Percentiles rank a stretch among this genome's conserved stretches.
phyloP scores from a whole-genome alignment of 1,284 basidiomycete genomes.

The Cutaneotrichosporon sp. region DNA sequence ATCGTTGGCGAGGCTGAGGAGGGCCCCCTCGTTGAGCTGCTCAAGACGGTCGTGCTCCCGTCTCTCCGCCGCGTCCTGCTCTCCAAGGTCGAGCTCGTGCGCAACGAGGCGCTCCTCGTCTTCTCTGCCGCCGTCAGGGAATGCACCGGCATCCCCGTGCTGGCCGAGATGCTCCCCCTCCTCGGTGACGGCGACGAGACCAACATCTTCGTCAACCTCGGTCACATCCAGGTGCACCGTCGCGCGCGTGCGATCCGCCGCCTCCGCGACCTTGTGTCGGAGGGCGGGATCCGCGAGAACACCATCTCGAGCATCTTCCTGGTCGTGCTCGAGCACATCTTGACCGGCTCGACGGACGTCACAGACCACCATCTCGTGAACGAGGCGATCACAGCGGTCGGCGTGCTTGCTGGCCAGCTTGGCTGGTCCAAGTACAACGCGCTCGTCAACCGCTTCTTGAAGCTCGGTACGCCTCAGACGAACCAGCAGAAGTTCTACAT shows the following conservation, averaged over 20 bases:
- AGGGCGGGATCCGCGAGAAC: conserved; percentile 67
- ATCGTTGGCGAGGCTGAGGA: conserved; percentile 60
- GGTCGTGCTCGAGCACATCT: conserved; percentile 82
- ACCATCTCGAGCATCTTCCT: conserved; percentile 82
- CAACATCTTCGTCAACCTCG: conserved; percentile 95
- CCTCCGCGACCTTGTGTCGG: conserved; percentile 77
- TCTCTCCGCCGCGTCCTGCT: conserved; percentile 79
- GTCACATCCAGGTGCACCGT: conserved; percentile 92
- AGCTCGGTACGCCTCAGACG: conserved; percentile 69
- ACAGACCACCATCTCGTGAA: conserved; percentile 89
- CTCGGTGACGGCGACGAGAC: conserved; percentile 92
- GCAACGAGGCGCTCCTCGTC: conserved; percentile 80
- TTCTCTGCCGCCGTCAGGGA: conserved; percentile 73
- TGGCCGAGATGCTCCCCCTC: conserved; percentile 78
- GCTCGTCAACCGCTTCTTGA: conserved; percentile 80
- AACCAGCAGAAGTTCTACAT: conserved; percentile 80
- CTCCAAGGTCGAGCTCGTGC: conserved; percentile 83
- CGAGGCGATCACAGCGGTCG: conserved; percentile 79
- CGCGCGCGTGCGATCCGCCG: conserved; percentile 84
- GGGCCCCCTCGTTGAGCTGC: conserved; percentile 54
- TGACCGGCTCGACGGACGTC: conserved; percentile 65
- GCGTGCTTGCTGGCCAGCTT: conserved; percentile 70
- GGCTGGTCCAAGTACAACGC: conserved; percentile 84
- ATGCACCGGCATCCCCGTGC: conserved; percentile 62
- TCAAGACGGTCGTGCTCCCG: conserved; percentile 72